Evolutionary conservation across 1,284 basidiomycete species (phyloP), one percentile per base, ranked within the genome.

Genomic region (Apiotrichum montevideense): DNA sequence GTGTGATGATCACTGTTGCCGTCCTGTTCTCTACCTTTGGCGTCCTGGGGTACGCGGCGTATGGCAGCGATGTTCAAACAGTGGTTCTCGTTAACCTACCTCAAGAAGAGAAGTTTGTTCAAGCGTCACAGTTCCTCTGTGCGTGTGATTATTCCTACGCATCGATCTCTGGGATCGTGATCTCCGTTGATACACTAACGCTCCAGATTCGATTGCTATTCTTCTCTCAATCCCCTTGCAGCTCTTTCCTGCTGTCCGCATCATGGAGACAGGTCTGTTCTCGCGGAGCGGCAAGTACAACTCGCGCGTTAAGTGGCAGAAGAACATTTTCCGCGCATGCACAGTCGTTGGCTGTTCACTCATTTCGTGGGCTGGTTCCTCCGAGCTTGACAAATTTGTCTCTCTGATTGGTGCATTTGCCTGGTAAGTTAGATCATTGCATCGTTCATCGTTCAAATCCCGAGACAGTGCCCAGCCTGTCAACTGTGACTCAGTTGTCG

Each of bases 261-360:
- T 99, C 72, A 85, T 98, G 78, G 96, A 99, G 80, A 95, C 95
- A 66, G 94, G 90, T 2, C 71, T 98, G n/a, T 98, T 98, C 74
- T 83, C 84, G 52, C 67, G 74, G 55, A 85, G 84, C 52, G 96
- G 93, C 67, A 96, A 97, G 61, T 66, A 75, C 59, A 77, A 78
- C 56, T 63, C 73, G 3, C 65, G 66, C 32, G 80, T 83, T 62
- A 83, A 83, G 66, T 80, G 95, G 91, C 80, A 86, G 68, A 98
- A 98, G 85, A 98, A 98, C 70, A 69, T 83, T 32, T 95, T 98
- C 81, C 82, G 96, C 52, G 87, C 86, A 55, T 72, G 79, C 11
- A 82, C 87, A 58, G 91, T 97, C 40, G 73, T 87, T 58, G 78
- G 85, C 57, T 91, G 89, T 74, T 86, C 87, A 1, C 71, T 81